These are phyloP conservation scores for Mesembryanthemum crystallinum DNA, from an alignment of 148 eudicot species.

Conservation along the genomic window DNA sequence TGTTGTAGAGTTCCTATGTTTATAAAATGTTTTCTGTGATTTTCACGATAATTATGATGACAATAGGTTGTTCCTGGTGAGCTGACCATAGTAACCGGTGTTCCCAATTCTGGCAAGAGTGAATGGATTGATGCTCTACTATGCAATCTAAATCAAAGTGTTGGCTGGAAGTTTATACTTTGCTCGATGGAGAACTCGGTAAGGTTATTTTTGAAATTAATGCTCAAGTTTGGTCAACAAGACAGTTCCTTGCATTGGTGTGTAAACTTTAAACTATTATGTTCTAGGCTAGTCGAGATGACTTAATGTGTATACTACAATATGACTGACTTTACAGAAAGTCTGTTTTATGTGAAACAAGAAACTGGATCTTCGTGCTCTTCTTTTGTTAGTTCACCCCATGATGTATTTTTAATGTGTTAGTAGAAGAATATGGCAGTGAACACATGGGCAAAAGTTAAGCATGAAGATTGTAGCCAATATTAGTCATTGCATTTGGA, in stretches of 20 bases:
- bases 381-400: not conserved
- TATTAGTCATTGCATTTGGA: not conserved
- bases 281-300: not conserved
- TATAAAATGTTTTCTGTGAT: not conserved
- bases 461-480: not conserved
- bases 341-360: too few relatives aligned
- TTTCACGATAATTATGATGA: not conserved
- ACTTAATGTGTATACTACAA: not conserved
- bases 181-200: conserved; percentile 99
- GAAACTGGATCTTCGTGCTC: not conserved
- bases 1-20: not conserved
- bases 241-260: not conserved
- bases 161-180: conserved; percentile 88
- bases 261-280: not conserved
- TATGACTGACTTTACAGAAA: not conserved
- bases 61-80: conserved; percentile 95
- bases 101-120: conserved; percentile 98
- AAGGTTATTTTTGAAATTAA: conserved; percentile 5
- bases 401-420: not conserved
- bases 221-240: not conserved
- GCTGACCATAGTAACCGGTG: conserved; percentile 89
- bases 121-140: conserved; percentile 98
- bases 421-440: conserved; percentile 6
- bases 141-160: conserved; percentile 71
- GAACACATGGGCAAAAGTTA: not conserved